Base-by-base conservation (phyloP, 108 stramenopile species). In the Seminavis robusta region DNA sequence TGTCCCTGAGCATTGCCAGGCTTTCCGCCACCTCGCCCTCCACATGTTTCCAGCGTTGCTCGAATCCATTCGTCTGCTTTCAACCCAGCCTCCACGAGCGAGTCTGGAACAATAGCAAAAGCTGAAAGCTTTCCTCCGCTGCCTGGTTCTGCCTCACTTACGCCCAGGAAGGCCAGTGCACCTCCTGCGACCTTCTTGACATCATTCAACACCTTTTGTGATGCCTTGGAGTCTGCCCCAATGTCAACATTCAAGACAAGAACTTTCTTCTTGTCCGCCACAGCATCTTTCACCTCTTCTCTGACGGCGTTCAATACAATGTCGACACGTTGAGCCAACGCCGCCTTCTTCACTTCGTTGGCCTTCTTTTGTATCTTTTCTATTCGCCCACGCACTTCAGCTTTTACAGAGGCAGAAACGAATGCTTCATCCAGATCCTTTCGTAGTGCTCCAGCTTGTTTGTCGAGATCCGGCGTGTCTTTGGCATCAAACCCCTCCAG, bases 191-290 rank as follows among this genome's bases (percentile, higher is more conserved):
- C 39, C 49, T 92, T 91, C 59, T 91, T 77, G 15, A 91, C 82
- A 8, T 92, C 77, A 55, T 97, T 94, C 38, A 87, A 69, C 29
- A 95, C 80, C 63, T 93, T 92, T 36, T 91, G 88, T 0, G 94
- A 93, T 25, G 93, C 86, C 54, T 99, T 98, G 29, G 87, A 81
- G 53, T 97, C 98, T 19, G 94, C 90, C 20, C 85, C 95, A 63
- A 94, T 83, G 23, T 90, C 86, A 11, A 94, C 73, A 32, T 91
- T 87, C 41, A 97, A 41, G 25, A 88, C 78, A n/a, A 89, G 43
- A 4, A 67, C 38, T 40, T 54, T 64, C 19, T 54, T 64, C 25
- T 73, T 77, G 1, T 71, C 66, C 2, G 58, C 70, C 31, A 88
- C 36, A 27, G 85, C 90, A 37, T 40, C 47, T 47, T 66, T 74